Conservation (phyloP, 2,329 filamentous ascomycete species). For the Thermomyces lanuginosus region DNA sequence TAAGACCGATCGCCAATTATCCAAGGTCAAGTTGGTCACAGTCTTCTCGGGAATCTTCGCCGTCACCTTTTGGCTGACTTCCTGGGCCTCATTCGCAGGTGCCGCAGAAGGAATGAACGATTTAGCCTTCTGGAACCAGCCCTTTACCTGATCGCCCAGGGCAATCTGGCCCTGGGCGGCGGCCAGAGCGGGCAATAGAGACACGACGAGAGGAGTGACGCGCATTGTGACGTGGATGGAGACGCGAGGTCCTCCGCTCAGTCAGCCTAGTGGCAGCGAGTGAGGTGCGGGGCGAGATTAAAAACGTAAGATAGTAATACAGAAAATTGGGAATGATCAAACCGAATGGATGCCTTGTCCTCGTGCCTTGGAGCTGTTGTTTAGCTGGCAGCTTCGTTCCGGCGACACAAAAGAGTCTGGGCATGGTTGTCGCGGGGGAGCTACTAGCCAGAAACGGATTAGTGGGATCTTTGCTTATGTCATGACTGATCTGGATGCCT, state of each 20-base stretch:
- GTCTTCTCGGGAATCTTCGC: conserved; percentile 34
- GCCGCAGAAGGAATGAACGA: conserved; percentile 37
- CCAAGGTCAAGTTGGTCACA: conserved; percentile 37
- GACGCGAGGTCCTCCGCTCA: not conserved
- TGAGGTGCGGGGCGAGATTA: too few relatives aligned
- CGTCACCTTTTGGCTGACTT: conserved; percentile 30
- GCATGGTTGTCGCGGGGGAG: conserved; percentile 1
- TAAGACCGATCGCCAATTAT: conserved; percentile 42
- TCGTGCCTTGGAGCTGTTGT: too few relatives aligned
- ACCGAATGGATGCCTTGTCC: too few relatives aligned
- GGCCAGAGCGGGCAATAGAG: conserved; percentile 34
- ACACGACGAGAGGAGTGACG: conserved; percentile 34
- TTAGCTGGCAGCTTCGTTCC: conserved; percentile 2
- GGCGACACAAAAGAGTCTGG: conserved; percentile 1
- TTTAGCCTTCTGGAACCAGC: conserved; percentile 37
- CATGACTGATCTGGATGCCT: too few relatives aligned
- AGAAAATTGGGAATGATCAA: conserved; percentile 1
- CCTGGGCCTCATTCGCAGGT: conserved; percentile 18
- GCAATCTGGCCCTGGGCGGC: conserved; percentile 44
- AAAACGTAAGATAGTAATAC: not conserved
- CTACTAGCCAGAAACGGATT: not conserved
- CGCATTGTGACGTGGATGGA: conserved; percentile 29
- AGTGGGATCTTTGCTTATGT: conserved; percentile 2
- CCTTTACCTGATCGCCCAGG: conserved; percentile 28
- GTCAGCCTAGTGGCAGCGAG: too few relatives aligned